phyloP scores from a whole-genome alignment of 148 eudicot genomes.

The Rhododendron vialii region DNA sequence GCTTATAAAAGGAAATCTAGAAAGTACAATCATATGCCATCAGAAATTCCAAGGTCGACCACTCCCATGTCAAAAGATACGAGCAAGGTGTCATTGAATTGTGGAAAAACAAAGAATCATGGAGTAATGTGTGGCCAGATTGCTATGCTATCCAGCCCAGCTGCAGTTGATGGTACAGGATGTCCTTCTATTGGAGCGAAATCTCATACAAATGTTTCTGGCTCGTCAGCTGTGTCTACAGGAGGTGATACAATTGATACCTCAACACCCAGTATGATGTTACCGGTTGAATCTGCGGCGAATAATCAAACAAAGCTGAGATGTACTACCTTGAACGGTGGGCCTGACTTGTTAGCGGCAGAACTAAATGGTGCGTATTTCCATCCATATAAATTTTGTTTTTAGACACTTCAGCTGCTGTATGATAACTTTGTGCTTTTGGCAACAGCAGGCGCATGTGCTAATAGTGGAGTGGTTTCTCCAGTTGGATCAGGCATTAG shows the following conservation, averaged over 20 bases:
- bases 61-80: conserved; percentile 11
- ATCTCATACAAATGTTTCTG: neutral
- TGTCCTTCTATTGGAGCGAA: conserved; percentile 1
- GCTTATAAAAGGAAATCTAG: conserved; percentile 1
- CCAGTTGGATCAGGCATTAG: conserved; percentile 5
- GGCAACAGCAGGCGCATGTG: conserved; percentile 12
- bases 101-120: conserved; percentile 10
- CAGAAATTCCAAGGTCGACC: conserved; percentile 5
- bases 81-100: neutral
- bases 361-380: conserved; percentile 31
- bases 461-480: conserved; percentile 1
- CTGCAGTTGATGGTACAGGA: conserved; percentile 10
- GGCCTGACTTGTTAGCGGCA: conserved; percentile 11
- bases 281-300: conserved; percentile 18
- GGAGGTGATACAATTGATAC: conserved; percentile 7
- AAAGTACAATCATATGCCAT: conserved; percentile 18
- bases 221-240: neutral
- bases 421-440: neutral
- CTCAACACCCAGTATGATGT: conserved; percentile 2
- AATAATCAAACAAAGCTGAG: conserved; percentile 19
- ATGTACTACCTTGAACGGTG: conserved; percentile 9
- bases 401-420: neutral
- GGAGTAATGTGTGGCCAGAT: conserved; percentile 12
- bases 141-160: neutral
- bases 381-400: neutral